Conservation (phyloP, 2,329 filamentous ascomycete genomes). For the Metarhizium anisopliae region DNA sequence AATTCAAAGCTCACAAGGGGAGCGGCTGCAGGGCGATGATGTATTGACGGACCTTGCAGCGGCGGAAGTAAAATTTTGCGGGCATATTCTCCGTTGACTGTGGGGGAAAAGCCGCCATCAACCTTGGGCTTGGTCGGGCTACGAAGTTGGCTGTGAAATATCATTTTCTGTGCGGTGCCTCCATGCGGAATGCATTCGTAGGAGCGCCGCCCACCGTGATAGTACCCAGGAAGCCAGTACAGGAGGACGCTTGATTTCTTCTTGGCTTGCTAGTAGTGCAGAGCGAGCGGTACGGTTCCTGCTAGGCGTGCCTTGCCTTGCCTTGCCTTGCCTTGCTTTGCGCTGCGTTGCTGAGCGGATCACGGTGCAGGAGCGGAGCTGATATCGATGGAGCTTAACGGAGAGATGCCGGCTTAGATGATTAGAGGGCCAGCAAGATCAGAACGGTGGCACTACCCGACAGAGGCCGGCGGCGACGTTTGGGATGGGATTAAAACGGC, state of each 20-base stretch:
- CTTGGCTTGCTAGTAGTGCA: background rate
- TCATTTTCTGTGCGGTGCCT: background rate
- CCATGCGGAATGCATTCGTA: background rate
- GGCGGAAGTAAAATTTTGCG: background rate
- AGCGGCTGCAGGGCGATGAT: background rate
- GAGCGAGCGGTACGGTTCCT: background rate
- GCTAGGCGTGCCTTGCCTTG: background rate
- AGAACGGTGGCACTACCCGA: background rate
- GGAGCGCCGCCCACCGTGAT: background rate
- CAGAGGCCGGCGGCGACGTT: background rate
- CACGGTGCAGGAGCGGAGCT: background rate
- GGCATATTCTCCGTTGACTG: background rate
- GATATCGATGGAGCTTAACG: background rate
- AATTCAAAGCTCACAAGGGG: background rate
- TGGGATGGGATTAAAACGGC: background rate
- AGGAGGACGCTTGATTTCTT: background rate
- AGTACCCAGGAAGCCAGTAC: background rate
- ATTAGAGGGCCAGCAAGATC: background rate
- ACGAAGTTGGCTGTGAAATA: background rate
- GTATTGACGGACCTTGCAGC: background rate
- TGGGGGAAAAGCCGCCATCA: background rate
- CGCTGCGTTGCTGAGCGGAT: background rate
- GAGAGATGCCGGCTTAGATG: background rate
- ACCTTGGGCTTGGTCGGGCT: background rate
- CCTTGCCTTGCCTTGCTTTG: no score